Conservation (phyloP, 257 asterid genomes). For the Solanum appendiculatum region DNA sequence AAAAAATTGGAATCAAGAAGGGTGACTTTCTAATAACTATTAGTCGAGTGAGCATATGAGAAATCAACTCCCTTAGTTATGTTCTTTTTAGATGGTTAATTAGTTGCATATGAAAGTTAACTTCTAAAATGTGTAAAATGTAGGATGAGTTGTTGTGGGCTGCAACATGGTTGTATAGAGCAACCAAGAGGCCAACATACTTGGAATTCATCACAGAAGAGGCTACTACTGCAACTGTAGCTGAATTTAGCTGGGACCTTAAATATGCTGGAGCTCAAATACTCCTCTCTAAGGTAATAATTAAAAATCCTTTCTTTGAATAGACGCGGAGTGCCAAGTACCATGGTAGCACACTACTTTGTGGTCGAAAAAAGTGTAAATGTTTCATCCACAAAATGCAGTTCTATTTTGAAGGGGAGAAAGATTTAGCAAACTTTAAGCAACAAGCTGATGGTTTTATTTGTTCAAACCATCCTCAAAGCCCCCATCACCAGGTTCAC, state of each 20-base stretch:
- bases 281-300: conserved; percentile 46
- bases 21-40: neutral
- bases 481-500: conserved; percentile 57
- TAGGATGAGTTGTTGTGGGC: conserved; percentile 95
- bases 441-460: conserved; percentile 61
- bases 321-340: neutral
- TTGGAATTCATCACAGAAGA: conserved; percentile 47
- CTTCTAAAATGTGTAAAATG: neutral
- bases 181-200: conserved; percentile 34
- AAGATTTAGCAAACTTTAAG: conserved; percentile 37
- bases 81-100: neutral
- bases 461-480: conserved; percentile 56
- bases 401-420: conserved; percentile 44
- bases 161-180: conserved; percentile 74
- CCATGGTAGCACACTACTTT: neutral
- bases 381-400: conserved; percentile 1
- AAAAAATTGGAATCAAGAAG: neutral
- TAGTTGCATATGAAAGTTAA: neutral
- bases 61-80: neutral
- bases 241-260: conserved; percentile 87
- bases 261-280: conserved; percentile 76
- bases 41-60: neutral
- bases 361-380: neutral
- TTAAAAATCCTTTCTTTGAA: neutral
- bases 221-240: conserved; percentile 42